A percentile compares a stretch with the other conserved stretches of the same genome.
These are phyloP conservation scores for Colletotrichum lini DNA, from an alignment of 2,329 filamentous ascomycete genomes.

Conservation along the genomic window DNA sequence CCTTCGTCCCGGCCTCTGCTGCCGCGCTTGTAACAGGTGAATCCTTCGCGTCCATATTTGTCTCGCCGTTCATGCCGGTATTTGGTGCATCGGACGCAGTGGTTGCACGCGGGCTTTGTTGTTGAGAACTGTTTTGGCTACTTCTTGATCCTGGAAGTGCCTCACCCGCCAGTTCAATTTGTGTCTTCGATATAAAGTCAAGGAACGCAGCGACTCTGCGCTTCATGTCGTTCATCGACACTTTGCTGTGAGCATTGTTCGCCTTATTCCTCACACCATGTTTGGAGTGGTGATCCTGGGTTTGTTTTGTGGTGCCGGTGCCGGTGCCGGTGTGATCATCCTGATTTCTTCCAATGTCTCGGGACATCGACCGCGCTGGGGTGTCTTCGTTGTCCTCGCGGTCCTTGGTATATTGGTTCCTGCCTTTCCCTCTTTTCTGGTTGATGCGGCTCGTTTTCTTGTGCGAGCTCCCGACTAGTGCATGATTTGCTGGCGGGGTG, in stretches of 20 bases:
- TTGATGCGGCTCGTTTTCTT: constrained; percentile 75
- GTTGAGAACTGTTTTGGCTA: constrained; percentile 48
- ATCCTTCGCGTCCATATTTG: constrained; percentile 42
- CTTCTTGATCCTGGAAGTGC: constrained; percentile 58
- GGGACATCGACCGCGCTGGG: constrained; percentile 69
- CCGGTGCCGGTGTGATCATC: constrained; percentile 52
- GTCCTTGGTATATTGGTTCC: constrained; percentile 88
- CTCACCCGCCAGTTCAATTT: constrained; percentile 86
- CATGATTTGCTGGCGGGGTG: constrained; percentile 59
- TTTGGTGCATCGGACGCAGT: constrained; percentile 44
- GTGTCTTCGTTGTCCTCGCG: constrained; percentile 74
- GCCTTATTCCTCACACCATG: constrained; percentile 66
- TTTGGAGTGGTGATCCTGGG: constrained; percentile 63
- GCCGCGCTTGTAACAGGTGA: constrained; percentile 21
- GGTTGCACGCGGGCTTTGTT: constrained; percentile 45
- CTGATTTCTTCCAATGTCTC: constrained; percentile 61
- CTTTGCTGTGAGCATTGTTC: constrained; percentile 72
- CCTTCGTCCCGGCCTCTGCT: constrained; percentile 53
- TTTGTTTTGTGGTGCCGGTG: constrained; percentile 53
- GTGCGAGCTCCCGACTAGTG: constrained; percentile 61
- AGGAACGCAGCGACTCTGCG: constrained; percentile 86
- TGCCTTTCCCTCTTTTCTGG: constrained; percentile 78
- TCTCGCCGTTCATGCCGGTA: constrained; percentile 35
- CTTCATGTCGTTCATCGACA: constrained; percentile 91
- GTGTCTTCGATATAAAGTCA: constrained; percentile 90